phyloP scores from a whole-genome alignment of 768 basidiomycete genomes.

The Suillus variegatus region DNA sequence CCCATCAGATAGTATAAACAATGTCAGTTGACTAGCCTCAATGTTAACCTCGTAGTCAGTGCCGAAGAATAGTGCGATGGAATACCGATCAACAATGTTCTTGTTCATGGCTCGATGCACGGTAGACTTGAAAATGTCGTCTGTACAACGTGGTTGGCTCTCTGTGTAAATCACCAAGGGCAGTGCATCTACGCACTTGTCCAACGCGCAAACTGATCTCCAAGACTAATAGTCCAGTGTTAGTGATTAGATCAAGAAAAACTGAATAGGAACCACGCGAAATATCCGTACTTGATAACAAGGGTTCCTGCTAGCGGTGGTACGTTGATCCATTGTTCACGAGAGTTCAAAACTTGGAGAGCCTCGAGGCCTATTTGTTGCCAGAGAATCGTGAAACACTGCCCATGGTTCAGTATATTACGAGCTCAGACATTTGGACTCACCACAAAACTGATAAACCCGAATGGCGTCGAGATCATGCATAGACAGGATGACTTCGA shows the following conservation, averaged over 20 bases:
- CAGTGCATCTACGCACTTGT: constrained; percentile 46
- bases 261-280: background rate
- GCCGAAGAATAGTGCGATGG: constrained; percentile 89
- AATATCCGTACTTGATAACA: constrained; percentile 52
- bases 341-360: constrained; percentile 52
- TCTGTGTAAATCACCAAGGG: background rate
- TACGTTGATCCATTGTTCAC: constrained; percentile 57
- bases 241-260: constrained; percentile 3
- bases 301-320: constrained; percentile 56
- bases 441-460: constrained; percentile 59
- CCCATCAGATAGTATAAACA: background rate
- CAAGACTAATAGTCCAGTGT: constrained; percentile 40
- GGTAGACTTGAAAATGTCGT: constrained; percentile 64
- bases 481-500: constrained; percentile 1
- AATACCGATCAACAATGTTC: constrained; percentile 73
- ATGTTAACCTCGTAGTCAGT: constrained; percentile 80
- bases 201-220: constrained; percentile 66
- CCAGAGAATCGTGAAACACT: constrained; percentile 93
- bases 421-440: constrained; percentile 12
- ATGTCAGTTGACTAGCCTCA: constrained; percentile 47
- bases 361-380: constrained; percentile 58
- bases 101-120: constrained; percentile 75
- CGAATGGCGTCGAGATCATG: constrained; percentile 6
- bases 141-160: constrained; percentile 29
- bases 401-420: constrained; percentile 10